Evolutionary conservation across 1,284 basidiomycete species (phyloP).

Genomic region (Melampsora larici-populina): DNA sequence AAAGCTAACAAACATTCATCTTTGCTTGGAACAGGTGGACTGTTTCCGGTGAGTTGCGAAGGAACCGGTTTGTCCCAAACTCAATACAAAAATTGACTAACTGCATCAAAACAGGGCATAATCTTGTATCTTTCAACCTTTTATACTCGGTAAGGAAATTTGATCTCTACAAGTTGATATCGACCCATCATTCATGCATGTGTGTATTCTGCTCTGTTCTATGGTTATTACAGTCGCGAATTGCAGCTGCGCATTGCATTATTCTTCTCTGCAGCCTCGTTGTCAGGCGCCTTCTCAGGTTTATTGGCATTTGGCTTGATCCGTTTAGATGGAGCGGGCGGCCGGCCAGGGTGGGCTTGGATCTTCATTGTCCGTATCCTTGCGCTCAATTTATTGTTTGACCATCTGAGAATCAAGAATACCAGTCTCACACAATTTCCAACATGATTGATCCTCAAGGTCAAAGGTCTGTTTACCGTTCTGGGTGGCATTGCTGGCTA

Average conservation of each 20-base stretch:
- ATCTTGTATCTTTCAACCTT: conserved; percentile 34
- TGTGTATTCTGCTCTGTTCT: neutral
- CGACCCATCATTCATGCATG: neutral
- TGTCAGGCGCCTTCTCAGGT: conserved; percentile 40
- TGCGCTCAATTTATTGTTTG: neutral
- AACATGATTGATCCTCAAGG: conserved; percentile 1
- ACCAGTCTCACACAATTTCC: neutral
- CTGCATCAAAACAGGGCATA: conserved; percentile 4
- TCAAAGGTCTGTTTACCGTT: conserved; percentile 37
- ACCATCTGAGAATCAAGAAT: neutral
- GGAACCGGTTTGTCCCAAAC: neutral
- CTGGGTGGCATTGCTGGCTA: conserved; percentile 2
- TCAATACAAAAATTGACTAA: neutral
- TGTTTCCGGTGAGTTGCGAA: conserved; percentile 35
- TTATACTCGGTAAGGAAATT: conserved; percentile 30
- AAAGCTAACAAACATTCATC: neutral
- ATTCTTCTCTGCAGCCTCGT: conserved; percentile 28
- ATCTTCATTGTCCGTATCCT: conserved; percentile 39
- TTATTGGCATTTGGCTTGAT: conserved; percentile 39
- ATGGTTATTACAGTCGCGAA: conserved; percentile 11
- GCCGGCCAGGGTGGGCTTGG: conserved; percentile 32
- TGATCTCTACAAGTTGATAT: neutral
- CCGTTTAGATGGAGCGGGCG: conserved; percentile 23
- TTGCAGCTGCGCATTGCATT: conserved; percentile 39
- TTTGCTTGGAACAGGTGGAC: conserved; percentile 10